Evolutionary conservation across 257 asterid genomes (phyloP), one percentile per base, ranked within the genome.

Genomic region (Agastache rugosa): DNA sequence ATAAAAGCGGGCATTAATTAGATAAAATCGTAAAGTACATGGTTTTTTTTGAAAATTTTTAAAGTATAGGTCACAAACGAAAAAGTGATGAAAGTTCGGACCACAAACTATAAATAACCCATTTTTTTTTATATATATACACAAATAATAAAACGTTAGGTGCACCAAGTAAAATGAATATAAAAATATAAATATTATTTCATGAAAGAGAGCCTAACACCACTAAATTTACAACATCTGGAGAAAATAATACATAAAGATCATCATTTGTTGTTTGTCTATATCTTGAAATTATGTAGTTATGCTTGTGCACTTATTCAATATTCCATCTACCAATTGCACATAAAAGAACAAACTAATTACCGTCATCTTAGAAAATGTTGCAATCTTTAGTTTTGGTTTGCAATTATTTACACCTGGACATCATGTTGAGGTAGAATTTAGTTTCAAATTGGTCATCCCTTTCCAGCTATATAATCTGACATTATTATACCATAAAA

Each of bases 271-370:
- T 34, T 17, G 0, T 34, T 60, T 67, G 70, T 76, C 61, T 59
- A 11, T 34, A 10, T 67, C 19, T 64, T 45, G 8, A 23, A 66
- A 12, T 54, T 55, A n/a, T 66, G 79, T 25, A 60, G 6, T 59
- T 15, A 48, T 69, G 64, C 45, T 7, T 48, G 23, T 76, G 71
- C 71, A 50, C 44, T 29, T 39, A 60, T 69, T 60, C 69, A 59
- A 67, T 60, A 76, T 76, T 76, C 63, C 34, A 27, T 22, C 39
- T 41, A 31, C 51, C 80, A 59, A 44, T 60, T 39, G 31, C 51
- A 59, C 56, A 60, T 29, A 67, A 75, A 65, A 56, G 29, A 45
- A 58, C 64, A 69, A 69, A 34, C 19, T 16, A 41, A 37, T 31
- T 58, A 11, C 29, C 55, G 47, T 59, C 22, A 34, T 68, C n/a